Base-by-base conservation (phyloP, 768 basidiomycete species). In the Lyophyllum shimeji region DNA sequence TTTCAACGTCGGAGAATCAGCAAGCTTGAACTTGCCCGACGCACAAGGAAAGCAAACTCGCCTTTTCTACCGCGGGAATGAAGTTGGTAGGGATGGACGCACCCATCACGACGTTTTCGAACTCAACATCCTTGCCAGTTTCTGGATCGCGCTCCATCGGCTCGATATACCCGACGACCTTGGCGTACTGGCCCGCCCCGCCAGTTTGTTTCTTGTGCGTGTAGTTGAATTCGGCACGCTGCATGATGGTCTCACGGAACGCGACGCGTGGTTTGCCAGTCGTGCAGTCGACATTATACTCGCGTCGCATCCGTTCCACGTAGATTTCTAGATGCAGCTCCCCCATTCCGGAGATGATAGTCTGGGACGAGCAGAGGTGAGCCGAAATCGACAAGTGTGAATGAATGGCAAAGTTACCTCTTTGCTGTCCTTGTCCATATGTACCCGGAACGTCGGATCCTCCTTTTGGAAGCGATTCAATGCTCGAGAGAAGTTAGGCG, bases 281-380 rank as follows among this genome's bases (percentile, higher is more conserved):
- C 15, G 85, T 80, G 66, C 94, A 97, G 42, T 92, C 86, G 18
- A 94, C 92, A 53, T 90, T 91, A 73, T 99, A 99, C 73, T 99
- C 97, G 50, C 97, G 90, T 63, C 86, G 88, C 95, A 99, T 98
- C 39, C 97, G 93, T 69, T 99, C 97, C 57, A 98, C 95, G 74
- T 99, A 98, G 67, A 99, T 96, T 67, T 99, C 97, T 21, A 99
- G 83, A 69, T 99, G 97, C 17, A 99, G 84, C 71, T 99, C 97
- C 23, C 97, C 97, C 97, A 99, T 99, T 20, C 97, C 97, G 27
- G 95, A 98, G 61, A 99, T 98, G 71, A 99, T 98, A 15, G 96
- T 98, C 92, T 95, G 61, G 17, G 15, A 52, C 5, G 29, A 9
- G 29, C 29, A 29, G 29, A 29, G 9, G 9, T 29, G 29, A 29